Evolutionary conservation across 2,329 filamentous ascomycete species (phyloP).

Genomic region (Phialophora chinensis): DNA sequence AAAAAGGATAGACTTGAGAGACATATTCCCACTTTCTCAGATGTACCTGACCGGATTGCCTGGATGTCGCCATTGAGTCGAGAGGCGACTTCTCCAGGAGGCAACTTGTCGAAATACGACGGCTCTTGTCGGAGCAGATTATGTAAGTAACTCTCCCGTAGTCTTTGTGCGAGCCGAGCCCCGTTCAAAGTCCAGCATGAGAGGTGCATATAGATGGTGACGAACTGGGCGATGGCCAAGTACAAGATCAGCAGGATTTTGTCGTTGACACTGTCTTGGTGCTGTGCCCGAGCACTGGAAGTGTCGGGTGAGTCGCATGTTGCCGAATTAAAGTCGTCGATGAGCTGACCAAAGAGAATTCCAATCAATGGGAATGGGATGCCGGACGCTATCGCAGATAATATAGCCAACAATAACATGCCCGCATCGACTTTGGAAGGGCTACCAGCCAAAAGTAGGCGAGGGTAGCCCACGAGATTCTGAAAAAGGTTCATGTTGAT

Average conservation of each 20-base stretch:
- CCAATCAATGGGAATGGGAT: slow-evolving; percentile 49
- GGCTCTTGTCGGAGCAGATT: slow-evolving; percentile 40
- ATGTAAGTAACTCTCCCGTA: slow-evolving; percentile 57
- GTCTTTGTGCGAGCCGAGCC: slow-evolving; percentile 66
- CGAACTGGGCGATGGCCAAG: slow-evolving; percentile 68
- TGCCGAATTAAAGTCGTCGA: slow-evolving; percentile 46
- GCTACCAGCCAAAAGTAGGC: slow-evolving; percentile 47
- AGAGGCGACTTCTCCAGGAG: slow-evolving; percentile 56
- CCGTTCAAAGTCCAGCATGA: slow-evolving; percentile 69
- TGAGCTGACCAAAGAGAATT: slow-evolving; percentile 49
- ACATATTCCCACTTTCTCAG: slow-evolving; percentile 58
- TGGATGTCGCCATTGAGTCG: slow-evolving; percentile 55
- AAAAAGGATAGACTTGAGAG: slow-evolving; percentile 55
- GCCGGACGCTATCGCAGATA: slow-evolving; percentile 47
- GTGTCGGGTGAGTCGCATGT: slow-evolving; percentile 22
- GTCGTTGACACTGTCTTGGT: slow-evolving; percentile 55
- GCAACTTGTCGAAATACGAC: slow-evolving; percentile 45
- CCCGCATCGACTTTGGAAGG: slow-evolving; percentile 44
- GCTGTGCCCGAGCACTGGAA: slow-evolving; percentile 2
- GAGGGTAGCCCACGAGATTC: slow-evolving; percentile 44
- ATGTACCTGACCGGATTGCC: slow-evolving; percentile 54
- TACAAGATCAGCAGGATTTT: slow-evolving; percentile 69
- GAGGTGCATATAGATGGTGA: slow-evolving; percentile 68
- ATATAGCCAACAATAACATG: slow-evolving; percentile 37
- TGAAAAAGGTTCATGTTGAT: background rate